These are phyloP conservation scores for Dryadomyces sulphureus DNA, from an alignment of 2,329 filamentous ascomycete species.

Conservation along the genomic window DNA sequence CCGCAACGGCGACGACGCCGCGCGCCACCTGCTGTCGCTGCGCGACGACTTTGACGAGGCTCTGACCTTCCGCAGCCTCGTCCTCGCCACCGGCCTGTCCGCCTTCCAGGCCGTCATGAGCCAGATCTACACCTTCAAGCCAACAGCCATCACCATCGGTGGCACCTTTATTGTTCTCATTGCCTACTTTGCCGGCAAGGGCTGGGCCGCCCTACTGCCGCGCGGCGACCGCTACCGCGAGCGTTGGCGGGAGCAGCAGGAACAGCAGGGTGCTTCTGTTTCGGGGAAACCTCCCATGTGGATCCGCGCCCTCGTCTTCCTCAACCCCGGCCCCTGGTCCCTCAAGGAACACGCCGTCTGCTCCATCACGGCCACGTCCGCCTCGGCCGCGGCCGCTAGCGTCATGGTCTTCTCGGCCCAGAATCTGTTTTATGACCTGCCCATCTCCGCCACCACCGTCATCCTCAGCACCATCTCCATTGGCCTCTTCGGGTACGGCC, in stretches of 20 bases:
- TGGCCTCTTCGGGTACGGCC: constrained; percentile 38
- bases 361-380: constrained; percentile 37
- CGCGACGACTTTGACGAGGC: constrained; percentile 37
- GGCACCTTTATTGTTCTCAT: constrained; percentile 44
- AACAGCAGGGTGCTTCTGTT: too few relatives aligned
- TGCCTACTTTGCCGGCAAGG: constrained; percentile 38
- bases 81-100: constrained; percentile 32
- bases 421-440: constrained; percentile 34
- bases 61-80: constrained; percentile 36
- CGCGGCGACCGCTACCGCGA: constrained; percentile 35
- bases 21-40: constrained; percentile 30
- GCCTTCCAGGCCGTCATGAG: constrained; percentile 40
- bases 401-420: constrained; percentile 31
- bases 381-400: constrained; percentile 30
- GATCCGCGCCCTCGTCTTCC: constrained; percentile 25
- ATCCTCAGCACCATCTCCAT: constrained; percentile 36
- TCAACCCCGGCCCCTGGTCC: constrained; percentile 36
- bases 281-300: constrained; percentile 23
- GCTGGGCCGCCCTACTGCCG: constrained; percentile 30
- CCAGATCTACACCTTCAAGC: constrained; percentile 35
- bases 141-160: constrained; percentile 27
- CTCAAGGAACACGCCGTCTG: constrained; percentile 42
- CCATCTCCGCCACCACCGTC: constrained; percentile 28
- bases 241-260: constrained; percentile 28
- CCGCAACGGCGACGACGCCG: constrained; percentile 34